phyloP scores from a whole-genome alignment of 2,329 filamentous ascomycete species.

The Fusarium buxicola region DNA sequence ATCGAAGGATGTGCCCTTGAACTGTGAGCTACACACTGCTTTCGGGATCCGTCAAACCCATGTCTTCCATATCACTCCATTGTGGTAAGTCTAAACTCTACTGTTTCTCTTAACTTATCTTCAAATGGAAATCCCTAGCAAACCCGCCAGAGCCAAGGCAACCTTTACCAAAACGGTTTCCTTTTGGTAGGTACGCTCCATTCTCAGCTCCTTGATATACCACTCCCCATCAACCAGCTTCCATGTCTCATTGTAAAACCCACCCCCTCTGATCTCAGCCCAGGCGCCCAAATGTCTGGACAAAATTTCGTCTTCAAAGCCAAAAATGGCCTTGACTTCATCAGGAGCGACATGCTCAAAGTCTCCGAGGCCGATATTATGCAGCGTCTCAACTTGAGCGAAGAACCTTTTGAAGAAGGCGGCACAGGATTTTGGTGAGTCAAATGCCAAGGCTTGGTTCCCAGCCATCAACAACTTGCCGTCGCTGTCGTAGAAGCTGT shows the following conservation, averaged over 20 bases:
- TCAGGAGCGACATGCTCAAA: conserved; percentile 41
- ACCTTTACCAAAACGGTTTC: conserved; percentile 20
- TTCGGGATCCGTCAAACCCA: too few relatives aligned
- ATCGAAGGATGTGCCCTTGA: too few relatives aligned
- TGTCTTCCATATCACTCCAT: too few relatives aligned
- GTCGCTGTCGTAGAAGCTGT: conserved; percentile 30
- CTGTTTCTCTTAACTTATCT: not conserved
- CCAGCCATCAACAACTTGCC: conserved; percentile 14
- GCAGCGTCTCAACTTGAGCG: conserved; percentile 36
- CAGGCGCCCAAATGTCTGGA: conserved; percentile 25
- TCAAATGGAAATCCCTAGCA: conserved; percentile 2
- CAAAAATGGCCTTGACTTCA: conserved; percentile 44
- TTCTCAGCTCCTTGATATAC: conserved; percentile 37
- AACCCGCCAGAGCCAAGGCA: not conserved
- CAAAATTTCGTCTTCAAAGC: conserved; percentile 37
- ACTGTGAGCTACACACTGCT: too few relatives aligned
- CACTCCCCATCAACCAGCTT: conserved; percentile 39
- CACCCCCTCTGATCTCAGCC: conserved; percentile 40
- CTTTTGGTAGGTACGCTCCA: conserved; percentile 41
- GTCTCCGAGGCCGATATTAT: conserved; percentile 41
- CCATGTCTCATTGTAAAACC: conserved; percentile 42
- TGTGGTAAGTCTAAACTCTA: not conserved
- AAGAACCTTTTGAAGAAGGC: conserved; percentile 39
- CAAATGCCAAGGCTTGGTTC: conserved; percentile 1
- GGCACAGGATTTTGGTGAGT: conserved; percentile 18